Evolutionary conservation across 169 alveolate genomes (phyloP).

Genomic region (Plasmodium gallinaceum): DNA sequence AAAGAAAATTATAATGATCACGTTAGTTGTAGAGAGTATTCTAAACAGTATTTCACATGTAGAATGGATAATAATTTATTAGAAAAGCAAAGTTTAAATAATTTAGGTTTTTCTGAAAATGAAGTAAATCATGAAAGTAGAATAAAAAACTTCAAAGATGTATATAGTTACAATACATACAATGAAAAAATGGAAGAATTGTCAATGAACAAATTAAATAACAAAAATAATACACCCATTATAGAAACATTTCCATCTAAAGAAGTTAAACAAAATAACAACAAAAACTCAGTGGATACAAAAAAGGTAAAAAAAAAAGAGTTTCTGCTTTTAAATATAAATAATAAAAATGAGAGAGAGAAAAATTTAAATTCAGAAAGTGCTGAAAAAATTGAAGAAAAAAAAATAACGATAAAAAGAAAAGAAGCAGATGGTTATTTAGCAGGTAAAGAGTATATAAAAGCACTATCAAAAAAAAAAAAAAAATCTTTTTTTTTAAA

Average conservation of each 20-base stretch:
- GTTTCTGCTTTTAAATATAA: conserved; percentile 26
- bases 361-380: conserved; percentile 13
- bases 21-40: conserved; percentile 75
- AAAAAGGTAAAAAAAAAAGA: background rate
- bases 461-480: conserved; percentile 28
- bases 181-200: conserved; percentile 58
- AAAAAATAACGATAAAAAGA: conserved; percentile 42
- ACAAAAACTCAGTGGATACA: background rate
- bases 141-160: conserved; percentile 57
- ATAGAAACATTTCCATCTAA: background rate
- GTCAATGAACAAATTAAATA: conserved; percentile 9
- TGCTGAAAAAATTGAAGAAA: conserved; percentile 28
- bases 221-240: background rate
- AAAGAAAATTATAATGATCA: conserved; percentile 75
- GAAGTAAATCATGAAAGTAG: conserved; percentile 55
- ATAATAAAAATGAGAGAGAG: background rate
- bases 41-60: conserved; percentile 78
- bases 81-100: conserved; percentile 60
- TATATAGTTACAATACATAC: conserved; percentile 57
- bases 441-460: conserved; percentile 51
- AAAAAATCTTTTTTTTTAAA: conserved; percentile 27
- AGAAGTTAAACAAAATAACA: background rate
- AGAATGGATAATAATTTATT: conserved; percentile 78
- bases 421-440: conserved; percentile 30
- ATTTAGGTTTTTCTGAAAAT: conserved; percentile 68